Base-by-base conservation (phyloP, 1,139 yeast species). In the Yamadazyma oceani region DNA sequence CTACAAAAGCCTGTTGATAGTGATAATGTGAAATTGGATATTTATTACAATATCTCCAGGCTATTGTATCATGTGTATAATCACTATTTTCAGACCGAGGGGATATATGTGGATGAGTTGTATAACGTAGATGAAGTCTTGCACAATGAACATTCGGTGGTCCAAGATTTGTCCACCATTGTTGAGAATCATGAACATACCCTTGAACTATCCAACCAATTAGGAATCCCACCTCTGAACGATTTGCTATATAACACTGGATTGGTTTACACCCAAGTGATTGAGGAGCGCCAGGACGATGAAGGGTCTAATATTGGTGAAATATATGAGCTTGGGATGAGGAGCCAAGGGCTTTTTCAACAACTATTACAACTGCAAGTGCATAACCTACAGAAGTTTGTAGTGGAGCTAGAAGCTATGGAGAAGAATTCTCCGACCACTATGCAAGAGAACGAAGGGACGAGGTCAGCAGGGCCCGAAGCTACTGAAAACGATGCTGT, bases 231-330 rank as follows among this genome's bases (percentile, higher is more conserved):
- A 2, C 45, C 60, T 3, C 66, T 70, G 9, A 49, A 60, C 48
- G 80, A 75, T 50, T 57, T 75, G 37, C 51, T 66, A 19, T 75
- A 60, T 53, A 78, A 77, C 44, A 56, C 68, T 15, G 78, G 71
- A 0, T 51, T 75, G 34, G 77, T 71, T 2, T 73, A 72, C 43
- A 66, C 68, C 7, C 81, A 76, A 42, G 62, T 64, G 11, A 53
- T 76, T 27, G 82, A 77, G 38, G 58, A 52, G 6, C 55, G 51
- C 2, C 62, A 58, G 17, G 54, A 53, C 5, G 50, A 53, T 6
- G 41, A 36, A 2, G 40, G 30, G 2, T 35, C 36, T 8, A 34
- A 41, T 13, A 49, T 56, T 32, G 39, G 34, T n/a, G 32, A 46
- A 8, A 37, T 56, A n/a, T 31, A 54, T 16, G 49, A 48, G 4